These are phyloP conservation scores for Shiraia sp. DNA, from an alignment of 2,329 filamentous ascomycete species.

Conservation along the genomic window DNA sequence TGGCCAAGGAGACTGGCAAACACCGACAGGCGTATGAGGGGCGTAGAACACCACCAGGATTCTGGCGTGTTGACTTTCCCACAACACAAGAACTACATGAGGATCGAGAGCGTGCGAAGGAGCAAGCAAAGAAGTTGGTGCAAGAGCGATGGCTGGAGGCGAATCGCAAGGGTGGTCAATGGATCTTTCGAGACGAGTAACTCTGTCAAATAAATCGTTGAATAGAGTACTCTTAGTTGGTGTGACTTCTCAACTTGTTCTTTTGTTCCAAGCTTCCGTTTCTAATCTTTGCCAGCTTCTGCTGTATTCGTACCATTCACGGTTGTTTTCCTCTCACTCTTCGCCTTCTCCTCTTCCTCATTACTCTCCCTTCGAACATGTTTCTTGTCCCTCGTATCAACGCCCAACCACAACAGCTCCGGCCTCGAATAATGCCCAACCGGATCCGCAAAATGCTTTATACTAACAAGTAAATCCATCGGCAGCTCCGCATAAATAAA, in stretches of 20 bases:
- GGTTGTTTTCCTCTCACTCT: neutral
- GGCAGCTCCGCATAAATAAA: constrained; percentile 58
- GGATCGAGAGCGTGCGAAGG: constrained; percentile 68
- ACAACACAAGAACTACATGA: constrained; percentile 76
- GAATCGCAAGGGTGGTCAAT: constrained; percentile 73
- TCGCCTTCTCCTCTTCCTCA: neutral
- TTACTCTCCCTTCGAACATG: constrained; percentile 20
- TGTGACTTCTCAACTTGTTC: too few species aligned
- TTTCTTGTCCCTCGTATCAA: constrained; percentile 40
- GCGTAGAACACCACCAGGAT: constrained; percentile 77
- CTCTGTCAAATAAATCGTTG: neutral
- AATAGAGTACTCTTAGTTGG: neutral
- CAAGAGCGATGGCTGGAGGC: constrained; percentile 80
- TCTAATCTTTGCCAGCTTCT: too few species aligned
- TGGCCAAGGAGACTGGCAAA: constrained; percentile 76
- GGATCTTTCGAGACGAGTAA: constrained; percentile 81
- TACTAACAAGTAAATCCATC: constrained; percentile 47
- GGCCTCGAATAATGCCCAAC: constrained; percentile 57
- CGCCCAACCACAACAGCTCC: constrained; percentile 57
- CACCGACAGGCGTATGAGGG: constrained; percentile 77
- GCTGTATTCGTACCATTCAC: too few species aligned
- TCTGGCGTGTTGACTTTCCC: constrained; percentile 90
- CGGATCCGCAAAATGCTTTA: constrained; percentile 51
- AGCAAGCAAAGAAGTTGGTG: constrained; percentile 66
- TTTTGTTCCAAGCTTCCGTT: too few species aligned